Conservation (phyloP, 257 asterid genomes). For the Lycium ferocissimum region DNA sequence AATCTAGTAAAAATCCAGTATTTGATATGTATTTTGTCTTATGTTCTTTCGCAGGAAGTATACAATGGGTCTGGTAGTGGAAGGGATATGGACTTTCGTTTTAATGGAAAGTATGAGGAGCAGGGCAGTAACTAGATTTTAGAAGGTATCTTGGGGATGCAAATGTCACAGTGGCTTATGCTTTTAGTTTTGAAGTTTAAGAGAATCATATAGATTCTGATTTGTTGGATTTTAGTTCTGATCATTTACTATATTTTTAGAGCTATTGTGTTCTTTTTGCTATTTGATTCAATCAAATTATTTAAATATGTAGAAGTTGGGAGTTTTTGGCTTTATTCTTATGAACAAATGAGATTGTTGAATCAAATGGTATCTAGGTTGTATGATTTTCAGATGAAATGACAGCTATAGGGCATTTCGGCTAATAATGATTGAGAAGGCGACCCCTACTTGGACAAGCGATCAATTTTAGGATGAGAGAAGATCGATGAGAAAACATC, state of each 20-base stretch:
- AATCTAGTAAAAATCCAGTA: neutral
- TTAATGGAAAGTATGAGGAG: conserved; percentile 23
- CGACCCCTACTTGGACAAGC: neutral
- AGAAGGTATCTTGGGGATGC: conserved; percentile 17
- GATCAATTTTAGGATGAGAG: neutral
- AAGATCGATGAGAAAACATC: neutral
- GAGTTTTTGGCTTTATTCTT: neutral
- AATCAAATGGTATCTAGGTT: neutral
- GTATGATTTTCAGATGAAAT: neutral
- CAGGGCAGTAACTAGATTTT: neutral
- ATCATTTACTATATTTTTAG: neutral
- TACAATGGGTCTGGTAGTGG: conserved; percentile 23
- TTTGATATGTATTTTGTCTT: neutral
- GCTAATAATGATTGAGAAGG: neutral
- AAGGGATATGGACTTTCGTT: conserved; percentile 36
- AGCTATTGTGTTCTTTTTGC: neutral
- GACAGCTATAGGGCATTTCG: conserved; percentile 6
- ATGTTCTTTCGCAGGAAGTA: neutral
- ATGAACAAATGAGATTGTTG: neutral
- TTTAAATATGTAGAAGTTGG: conserved; percentile 11
- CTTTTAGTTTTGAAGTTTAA: conserved; percentile 2
- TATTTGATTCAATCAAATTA: neutral
- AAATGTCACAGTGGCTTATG: neutral
- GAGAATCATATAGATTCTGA: conserved; percentile 22
- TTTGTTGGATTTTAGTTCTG: neutral